These are phyloP conservation scores for Hypericum perforatum DNA, from an alignment of 345 rosid genomes.

Conservation along the genomic window DNA sequence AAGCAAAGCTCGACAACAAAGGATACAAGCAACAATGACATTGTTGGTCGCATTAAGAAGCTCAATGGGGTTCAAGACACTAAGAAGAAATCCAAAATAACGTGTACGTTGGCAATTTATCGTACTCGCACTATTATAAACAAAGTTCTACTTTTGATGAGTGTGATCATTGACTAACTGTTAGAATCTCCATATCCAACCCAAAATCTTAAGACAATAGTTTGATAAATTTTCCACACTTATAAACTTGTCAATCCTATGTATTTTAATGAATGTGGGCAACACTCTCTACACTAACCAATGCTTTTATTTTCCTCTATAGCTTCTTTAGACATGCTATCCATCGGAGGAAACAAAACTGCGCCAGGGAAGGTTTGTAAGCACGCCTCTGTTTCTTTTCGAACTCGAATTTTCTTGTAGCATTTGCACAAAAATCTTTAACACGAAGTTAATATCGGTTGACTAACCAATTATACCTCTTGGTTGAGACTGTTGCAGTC, in stretches of 20 bases:
- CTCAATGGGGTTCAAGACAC: conserved; percentile 46
- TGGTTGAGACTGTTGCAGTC: conserved; percentile 39
- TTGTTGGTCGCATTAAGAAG: conserved; percentile 67
- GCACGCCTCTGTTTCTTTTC: conserved; percentile 3
- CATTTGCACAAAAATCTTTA: no score
- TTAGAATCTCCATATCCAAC: no score
- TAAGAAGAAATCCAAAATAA: conserved; percentile 44
- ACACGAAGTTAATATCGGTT: conserved; percentile 1
- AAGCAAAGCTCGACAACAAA: conserved; percentile 41
- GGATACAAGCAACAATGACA: conserved; percentile 46
- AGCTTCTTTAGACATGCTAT: conserved; percentile 41
- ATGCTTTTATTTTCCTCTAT: conserved; percentile 16
- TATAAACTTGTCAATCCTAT: no score
- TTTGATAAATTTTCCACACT: no score
- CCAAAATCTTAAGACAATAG: no score
- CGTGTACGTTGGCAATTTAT: conserved; percentile 39
- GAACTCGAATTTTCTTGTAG: no score
- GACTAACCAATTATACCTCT: conserved; percentile 8
- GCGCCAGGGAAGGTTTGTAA: conserved; percentile 49
- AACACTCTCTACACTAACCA: no score
- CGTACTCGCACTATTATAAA: neutral
- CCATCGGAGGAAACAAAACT: conserved; percentile 34
- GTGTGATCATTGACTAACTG: no score
- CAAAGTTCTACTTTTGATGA: no score
- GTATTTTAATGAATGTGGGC: no score